Conservation (phyloP, 805 yeast species). For the Metschnikowia chrysomelidarum region DNA sequence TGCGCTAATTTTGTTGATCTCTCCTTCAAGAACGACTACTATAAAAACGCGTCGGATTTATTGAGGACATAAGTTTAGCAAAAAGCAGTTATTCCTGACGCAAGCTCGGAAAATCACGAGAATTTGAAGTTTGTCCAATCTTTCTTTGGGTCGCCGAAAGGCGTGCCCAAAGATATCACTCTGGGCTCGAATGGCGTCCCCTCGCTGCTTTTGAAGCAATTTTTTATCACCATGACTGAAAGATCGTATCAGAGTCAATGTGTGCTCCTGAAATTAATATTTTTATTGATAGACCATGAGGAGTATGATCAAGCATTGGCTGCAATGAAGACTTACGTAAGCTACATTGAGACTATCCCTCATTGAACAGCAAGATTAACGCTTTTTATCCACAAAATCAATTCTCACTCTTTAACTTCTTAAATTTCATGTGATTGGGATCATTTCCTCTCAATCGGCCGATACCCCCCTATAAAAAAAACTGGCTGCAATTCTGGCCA, state of each 20-base stretch:
- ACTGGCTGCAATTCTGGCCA: no score
- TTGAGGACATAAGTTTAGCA: conserved; percentile 12
- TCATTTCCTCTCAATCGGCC: no score
- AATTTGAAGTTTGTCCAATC: conserved; percentile 30
- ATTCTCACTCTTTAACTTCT: no score
- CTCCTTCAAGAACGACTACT: conserved; percentile 28
- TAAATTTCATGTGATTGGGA: no score
- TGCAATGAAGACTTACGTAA: conserved; percentile 37
- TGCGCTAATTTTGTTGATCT: no score
- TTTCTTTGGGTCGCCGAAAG: conserved; percentile 29
- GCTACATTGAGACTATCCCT: conserved; percentile 33
- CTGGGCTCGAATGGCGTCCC: conserved; percentile 23
- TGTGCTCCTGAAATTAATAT: conserved; percentile 32
- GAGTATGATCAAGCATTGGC: conserved; percentile 46
- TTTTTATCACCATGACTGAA: conserved; percentile 28
- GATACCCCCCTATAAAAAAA: no score
- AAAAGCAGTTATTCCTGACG: conserved; percentile 30
- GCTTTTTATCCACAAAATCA: no score
- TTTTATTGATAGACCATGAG: conserved; percentile 29
- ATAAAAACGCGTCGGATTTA: conserved; percentile 24
- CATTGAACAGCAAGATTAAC: no score
- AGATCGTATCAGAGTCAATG: conserved; percentile 38
- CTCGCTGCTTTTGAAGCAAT: conserved; percentile 27
- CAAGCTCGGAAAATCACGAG: conserved; percentile 19
- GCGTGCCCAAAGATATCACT: conserved; percentile 13